A percentile compares a stretch with the other conserved stretches of the same genome.
Evolutionary conservation across 306 rosid genomes (phyloP).

Genomic region (Oxytropis ochrocephala): DNA sequence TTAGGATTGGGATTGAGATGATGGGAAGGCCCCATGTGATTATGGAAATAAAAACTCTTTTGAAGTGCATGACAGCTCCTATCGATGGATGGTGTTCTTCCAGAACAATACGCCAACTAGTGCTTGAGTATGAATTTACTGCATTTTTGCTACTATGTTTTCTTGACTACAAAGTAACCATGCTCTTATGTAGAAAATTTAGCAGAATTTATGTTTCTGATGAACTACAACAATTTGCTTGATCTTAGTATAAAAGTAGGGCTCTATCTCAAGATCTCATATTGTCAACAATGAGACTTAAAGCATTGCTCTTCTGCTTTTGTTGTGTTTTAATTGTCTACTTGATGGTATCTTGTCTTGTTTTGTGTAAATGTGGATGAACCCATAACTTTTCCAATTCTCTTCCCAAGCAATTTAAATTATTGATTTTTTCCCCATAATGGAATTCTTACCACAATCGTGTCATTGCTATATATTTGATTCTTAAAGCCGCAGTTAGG

Average conservation of each 20-base stretch:
- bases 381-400: no score
- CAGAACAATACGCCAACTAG: constrained; percentile 69
- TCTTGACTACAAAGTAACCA: no score
- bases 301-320: not conserved
- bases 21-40: constrained; percentile 10
- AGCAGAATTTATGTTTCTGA: not conserved
- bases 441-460: no score
- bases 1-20: constrained; percentile 39
- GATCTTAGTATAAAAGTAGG: no score
- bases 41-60: no score
- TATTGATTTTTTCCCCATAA: no score
- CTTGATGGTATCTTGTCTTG: not conserved
- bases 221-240: not conserved
- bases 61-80: constrained; percentile 89
- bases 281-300: not conserved
- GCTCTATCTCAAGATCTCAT: not conserved
- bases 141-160: no score
- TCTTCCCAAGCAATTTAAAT: no score
- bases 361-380: not conserved
- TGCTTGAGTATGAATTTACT: no score
- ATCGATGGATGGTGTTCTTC: constrained; percentile 63
- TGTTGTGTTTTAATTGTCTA: constrained; percentile 15
- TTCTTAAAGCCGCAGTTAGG: no score
- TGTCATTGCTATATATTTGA: no score
- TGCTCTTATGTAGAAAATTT: no score